These are phyloP conservation scores for Candida vartiovaarae DNA, from an alignment of 805 yeast species.

Conservation along the genomic window DNA sequence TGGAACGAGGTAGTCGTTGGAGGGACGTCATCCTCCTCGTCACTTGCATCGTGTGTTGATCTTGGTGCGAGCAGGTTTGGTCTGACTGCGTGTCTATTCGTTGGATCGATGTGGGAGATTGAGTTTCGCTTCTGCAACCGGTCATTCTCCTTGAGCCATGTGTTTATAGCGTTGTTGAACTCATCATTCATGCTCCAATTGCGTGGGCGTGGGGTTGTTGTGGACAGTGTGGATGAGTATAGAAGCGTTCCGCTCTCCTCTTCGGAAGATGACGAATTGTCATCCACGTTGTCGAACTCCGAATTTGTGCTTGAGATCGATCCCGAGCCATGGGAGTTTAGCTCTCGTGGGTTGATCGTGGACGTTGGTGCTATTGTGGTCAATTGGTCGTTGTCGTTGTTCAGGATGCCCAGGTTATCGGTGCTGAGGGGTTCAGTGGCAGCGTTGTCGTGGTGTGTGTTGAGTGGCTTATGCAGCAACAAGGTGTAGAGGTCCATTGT, in stretches of 20 bases:
- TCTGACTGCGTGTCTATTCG: neutral
- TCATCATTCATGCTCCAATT: conserved; percentile 24
- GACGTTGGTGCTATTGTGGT: neutral
- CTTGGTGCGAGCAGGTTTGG: neutral
- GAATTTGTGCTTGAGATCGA: conserved; percentile 6
- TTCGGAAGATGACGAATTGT: neutral
- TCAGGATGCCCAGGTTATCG: neutral
- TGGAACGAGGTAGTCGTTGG: neutral
- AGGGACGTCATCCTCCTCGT: neutral
- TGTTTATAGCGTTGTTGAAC: conserved; percentile 20
- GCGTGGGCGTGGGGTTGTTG: conserved; percentile 1
- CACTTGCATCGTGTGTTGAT: neutral
- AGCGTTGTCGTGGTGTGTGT: neutral
- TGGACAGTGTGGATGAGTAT: neutral
- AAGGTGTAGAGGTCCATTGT: conserved; percentile 3
- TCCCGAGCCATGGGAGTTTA: conserved; percentile 6
- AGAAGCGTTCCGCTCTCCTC: neutral
- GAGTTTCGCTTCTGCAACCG: neutral
- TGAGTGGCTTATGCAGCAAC: conserved; percentile 1
- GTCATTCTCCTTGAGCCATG: conserved; percentile 21
- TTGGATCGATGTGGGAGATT: neutral
- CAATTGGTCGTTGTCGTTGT: neutral
- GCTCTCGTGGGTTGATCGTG: conserved; percentile 16
- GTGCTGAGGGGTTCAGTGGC: neutral
- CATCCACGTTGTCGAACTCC: conserved; percentile 2